These are phyloP conservation scores for Rutstroemia sydowiana DNA, from an alignment of 2,329 filamentous ascomycete genomes.

Conservation along the genomic window DNA sequence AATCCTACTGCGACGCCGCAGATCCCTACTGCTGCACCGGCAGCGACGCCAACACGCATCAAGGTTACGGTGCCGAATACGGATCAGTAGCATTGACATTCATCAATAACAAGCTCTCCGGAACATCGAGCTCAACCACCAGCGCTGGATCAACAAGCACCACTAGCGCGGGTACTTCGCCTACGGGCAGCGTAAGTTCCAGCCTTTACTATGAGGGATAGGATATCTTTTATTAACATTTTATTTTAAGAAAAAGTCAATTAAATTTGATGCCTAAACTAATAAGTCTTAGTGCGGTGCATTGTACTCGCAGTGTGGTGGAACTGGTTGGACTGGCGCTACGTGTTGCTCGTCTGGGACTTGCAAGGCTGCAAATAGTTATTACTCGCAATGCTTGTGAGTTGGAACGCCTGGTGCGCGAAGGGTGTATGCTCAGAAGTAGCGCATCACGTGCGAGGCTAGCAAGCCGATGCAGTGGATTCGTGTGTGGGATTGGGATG, in stretches of 20 bases:
- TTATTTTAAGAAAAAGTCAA: too few species aligned
- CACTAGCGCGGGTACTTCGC: background rate
- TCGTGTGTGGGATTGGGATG: too few species aligned
- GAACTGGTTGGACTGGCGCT: constrained; percentile 12
- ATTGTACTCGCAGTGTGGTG: constrained; percentile 20
- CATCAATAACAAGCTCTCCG: constrained; percentile 43
- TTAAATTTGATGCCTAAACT: too few species aligned
- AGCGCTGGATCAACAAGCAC: constrained; percentile 1
- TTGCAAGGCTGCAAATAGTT: constrained; percentile 13
- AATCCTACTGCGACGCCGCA: constrained; percentile 52
- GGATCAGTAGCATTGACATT: constrained; percentile 49
- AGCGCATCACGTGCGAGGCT: too few species aligned
- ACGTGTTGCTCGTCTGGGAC: constrained; percentile 14
- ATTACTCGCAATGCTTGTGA: constrained; percentile 19
- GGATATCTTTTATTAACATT: background rate
- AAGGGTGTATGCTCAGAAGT: too few species aligned
- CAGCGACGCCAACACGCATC: constrained; percentile 45
- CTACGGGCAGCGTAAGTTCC: background rate
- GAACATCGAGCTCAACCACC: constrained; percentile 5
- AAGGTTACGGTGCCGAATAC: constrained; percentile 50
- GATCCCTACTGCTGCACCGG: constrained; percentile 59
- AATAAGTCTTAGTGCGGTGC: too few species aligned
- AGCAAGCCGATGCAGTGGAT: too few species aligned
- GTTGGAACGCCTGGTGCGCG: too few species aligned
- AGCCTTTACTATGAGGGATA: background rate